phyloP scores from a whole-genome alignment of 176 grass and related monocot species.

The Hordeum marinum region DNA sequence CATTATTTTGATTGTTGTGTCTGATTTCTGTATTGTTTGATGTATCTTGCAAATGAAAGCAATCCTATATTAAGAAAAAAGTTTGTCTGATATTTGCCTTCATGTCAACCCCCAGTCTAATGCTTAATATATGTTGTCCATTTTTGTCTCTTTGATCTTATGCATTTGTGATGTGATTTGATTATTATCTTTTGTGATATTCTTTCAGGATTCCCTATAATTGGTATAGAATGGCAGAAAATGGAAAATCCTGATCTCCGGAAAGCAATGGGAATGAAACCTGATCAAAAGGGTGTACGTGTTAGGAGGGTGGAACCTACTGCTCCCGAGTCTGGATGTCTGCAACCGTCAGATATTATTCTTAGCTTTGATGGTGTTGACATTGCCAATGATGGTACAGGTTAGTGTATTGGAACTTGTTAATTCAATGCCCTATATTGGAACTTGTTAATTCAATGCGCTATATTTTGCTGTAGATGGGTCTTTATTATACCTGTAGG shows the following conservation, averaged over 20 bases:
- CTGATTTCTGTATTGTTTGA: not conserved
- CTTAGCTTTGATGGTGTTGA: conserved; percentile 88
- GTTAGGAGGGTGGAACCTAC: conserved; percentile 91
- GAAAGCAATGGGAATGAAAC: conserved; percentile 94
- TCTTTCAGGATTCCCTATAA: conserved; percentile 80
- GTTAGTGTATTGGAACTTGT: conserved; percentile 1
- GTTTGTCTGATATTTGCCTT: not conserved
- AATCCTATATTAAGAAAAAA: not conserved
- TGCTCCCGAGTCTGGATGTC: conserved; percentile 68
- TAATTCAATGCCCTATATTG: not conserved
- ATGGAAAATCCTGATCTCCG: conserved; percentile 98
- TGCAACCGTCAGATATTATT: conserved; percentile 93
- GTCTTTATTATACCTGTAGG: not conserved
- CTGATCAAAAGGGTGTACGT: conserved; percentile 91
- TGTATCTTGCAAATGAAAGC: not conserved
- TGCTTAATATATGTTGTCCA: not conserved
- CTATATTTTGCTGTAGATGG: not conserved
- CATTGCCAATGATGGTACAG: conserved; percentile 96
- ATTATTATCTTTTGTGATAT: conserved; percentile 3
- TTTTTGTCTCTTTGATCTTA: not conserved
- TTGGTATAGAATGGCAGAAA: conserved; percentile 98
- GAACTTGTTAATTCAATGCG: too few relatives aligned
- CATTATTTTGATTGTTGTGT: not conserved
- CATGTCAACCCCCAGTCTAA: not conserved
- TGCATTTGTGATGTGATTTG: not conserved